Percentiles rank a stretch among this genome's conserved stretches.
These are phyloP conservation scores for Backusella liffmaniae DNA, from an alignment of 192 early-diverging fungal genomes.

Conservation along the genomic window DNA sequence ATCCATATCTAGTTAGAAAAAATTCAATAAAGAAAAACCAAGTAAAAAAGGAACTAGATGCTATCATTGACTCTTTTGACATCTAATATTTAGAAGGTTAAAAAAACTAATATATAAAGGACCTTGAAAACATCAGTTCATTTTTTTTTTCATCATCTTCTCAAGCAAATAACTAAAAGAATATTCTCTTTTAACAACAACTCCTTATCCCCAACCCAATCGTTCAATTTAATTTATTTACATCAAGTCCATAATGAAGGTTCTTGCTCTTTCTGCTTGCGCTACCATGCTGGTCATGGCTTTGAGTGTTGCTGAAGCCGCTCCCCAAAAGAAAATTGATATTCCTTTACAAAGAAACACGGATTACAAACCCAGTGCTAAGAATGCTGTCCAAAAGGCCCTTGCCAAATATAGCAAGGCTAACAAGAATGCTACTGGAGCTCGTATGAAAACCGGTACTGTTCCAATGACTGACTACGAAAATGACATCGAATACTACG, in stretches of 20 bases:
- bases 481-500: slow-evolving; percentile 63
- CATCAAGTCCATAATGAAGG: neutral
- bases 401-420: slow-evolving; percentile 19
- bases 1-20: neutral
- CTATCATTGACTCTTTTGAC: neutral
- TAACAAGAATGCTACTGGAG: neutral
- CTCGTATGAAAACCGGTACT: neutral
- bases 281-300: neutral
- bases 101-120: neutral
- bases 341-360: slow-evolving; percentile 20
- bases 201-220: neutral
- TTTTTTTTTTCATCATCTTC: neutral
- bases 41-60: neutral
- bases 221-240: neutral
- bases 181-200: neutral
- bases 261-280: neutral
- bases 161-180: neutral
- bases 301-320: neutral
- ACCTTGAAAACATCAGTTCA: neutral
- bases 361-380: slow-evolving; percentile 30
- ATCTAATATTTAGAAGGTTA: neutral
- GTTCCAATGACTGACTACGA: slow-evolving; percentile 41
- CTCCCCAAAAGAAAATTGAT: neutral
- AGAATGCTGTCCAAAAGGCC: slow-evolving; percentile 21
- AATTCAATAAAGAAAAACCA: neutral